Percentiles rank a stretch among this genome's conserved stretches.
Evolutionary conservation across 176 grass and related monocot species (phyloP).

Genomic region (Hordeum marinum): DNA sequence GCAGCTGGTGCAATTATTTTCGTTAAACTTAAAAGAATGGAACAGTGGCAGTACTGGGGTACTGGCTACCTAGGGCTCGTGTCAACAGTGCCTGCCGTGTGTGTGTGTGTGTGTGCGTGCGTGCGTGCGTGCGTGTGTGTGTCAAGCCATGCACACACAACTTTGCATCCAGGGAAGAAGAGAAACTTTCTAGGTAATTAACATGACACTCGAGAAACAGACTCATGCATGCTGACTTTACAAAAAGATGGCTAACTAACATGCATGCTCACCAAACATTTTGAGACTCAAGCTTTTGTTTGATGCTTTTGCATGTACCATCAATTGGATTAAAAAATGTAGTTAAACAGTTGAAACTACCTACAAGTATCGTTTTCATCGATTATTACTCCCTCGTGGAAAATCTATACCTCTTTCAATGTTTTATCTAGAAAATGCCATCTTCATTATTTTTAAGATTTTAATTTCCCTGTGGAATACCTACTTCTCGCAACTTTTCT

Average conservation of each 20-base stretch:
- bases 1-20: neutral
- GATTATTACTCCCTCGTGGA: neutral
- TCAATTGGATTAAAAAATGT: too few species aligned
- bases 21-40: constrained; percentile 16
- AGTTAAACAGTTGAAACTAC: neutral
- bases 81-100: too few species aligned
- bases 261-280: constrained; percentile 19
- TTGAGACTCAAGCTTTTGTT: constrained; percentile 13
- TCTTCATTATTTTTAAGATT: too few species aligned
- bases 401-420: neutral
- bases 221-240: too few species aligned
- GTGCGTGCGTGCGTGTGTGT: too few species aligned
- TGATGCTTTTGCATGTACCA: too few species aligned
- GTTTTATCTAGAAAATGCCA: neutral
- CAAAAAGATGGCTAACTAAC: constrained; percentile 15
- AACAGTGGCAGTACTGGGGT: neutral
- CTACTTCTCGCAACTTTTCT: too few species aligned
- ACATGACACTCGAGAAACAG: neutral
- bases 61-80: neutral
- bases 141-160: neutral
- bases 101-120: too few species aligned
- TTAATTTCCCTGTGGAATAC: too few species aligned
- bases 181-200: neutral
- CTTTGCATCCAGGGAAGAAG: neutral
- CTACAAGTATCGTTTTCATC: constrained; percentile 3